These are phyloP conservation scores for Magnusiomyces sp. DNA, from an alignment of 1,139 yeast species.

Conservation along the genomic window DNA sequence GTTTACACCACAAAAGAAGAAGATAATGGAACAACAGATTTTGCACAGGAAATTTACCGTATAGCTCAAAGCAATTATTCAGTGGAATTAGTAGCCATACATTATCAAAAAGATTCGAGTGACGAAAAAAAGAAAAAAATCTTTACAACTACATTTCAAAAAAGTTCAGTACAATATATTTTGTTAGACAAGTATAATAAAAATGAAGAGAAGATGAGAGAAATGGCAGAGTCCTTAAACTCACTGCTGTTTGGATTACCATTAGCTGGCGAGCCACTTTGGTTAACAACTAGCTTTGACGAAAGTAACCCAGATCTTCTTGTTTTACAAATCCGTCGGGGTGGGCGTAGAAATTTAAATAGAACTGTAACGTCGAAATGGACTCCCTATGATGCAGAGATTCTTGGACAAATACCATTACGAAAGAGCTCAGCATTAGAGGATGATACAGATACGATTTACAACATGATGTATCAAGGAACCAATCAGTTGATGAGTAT, in stretches of 20 bases:
- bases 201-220: not conserved
- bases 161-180: too few species aligned
- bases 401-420: constrained; percentile 1
- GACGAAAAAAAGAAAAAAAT: not conserved
- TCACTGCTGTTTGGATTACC: constrained; percentile 3
- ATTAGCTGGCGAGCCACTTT: constrained; percentile 1
- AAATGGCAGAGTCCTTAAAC: constrained; percentile 1
- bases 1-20: not conserved
- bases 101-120: not conserved
- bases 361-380: not conserved
- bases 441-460: not conserved
- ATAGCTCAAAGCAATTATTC: not conserved
- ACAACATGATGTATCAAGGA: constrained; percentile 8
- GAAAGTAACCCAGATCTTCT: not conserved
- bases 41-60: not conserved
- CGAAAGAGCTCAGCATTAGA: not conserved
- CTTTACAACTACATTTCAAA: not conserved
- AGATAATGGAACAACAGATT: not conserved
- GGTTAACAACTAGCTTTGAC: not conserved
- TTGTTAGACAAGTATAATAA: not conserved
- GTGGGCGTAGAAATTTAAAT: not conserved
- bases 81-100: not conserved
- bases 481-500: constrained; percentile 7
- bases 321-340: constrained; percentile 3
- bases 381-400: constrained; percentile 1